Conservation (phyloP, 2,329 filamentous ascomycete genomes). For the Microcyclosporella mali region DNA sequence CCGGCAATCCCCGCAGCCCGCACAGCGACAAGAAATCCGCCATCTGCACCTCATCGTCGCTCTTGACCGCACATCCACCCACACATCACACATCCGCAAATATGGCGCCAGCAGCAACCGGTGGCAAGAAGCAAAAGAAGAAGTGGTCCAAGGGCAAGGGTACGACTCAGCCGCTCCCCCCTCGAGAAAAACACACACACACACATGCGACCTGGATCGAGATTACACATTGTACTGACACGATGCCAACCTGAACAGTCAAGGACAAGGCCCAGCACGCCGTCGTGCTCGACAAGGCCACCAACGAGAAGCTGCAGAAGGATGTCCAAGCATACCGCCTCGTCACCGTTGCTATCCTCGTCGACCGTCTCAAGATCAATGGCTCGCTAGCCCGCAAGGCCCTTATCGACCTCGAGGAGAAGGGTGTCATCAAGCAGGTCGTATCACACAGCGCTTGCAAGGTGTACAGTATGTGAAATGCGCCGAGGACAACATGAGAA, state of each 20-base stretch:
- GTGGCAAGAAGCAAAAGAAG: conserved; percentile 77
- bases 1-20: too few species aligned
- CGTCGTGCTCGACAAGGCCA: conserved; percentile 97
- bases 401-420: conserved; percentile 90
- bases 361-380: conserved; percentile 99
- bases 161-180: conserved; percentile 18
- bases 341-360: conserved; percentile 95
- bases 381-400: conserved; percentile 88
- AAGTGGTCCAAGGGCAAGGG: conserved; percentile 61
- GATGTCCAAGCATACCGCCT: conserved; percentile 99
- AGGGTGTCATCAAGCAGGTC: conserved; percentile 96
- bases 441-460: conserved; percentile 94
- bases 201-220: neutral
- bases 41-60: conserved; percentile 2
- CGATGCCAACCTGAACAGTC: conserved; percentile 54
- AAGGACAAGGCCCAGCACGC: conserved; percentile 99
- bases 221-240: conserved; percentile 9
- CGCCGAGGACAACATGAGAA: neutral
- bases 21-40: too few species aligned
- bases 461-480: conserved; percentile 79
- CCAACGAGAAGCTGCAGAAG: conserved; percentile 98
- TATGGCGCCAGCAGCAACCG: conserved; percentile 45
- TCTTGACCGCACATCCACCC: conserved; percentile 8
- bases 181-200: neutral
- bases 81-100: conserved; percentile 13